Evolutionary conservation across 2,329 filamentous ascomycete genomes (phyloP).

Genomic region (Aspergillus niger): DNA sequence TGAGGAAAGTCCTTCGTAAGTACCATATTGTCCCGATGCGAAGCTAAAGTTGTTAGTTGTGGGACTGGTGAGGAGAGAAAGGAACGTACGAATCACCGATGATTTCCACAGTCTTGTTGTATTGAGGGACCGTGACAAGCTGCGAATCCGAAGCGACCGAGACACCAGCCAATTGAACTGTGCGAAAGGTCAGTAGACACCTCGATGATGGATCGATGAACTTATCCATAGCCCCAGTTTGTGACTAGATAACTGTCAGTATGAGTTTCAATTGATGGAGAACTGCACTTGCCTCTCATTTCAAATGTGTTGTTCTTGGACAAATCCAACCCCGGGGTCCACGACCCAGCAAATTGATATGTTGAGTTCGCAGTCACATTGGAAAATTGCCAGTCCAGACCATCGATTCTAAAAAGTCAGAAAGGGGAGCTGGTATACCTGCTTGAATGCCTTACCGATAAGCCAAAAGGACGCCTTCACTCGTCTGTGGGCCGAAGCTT

Average conservation of each 20-base stretch:
- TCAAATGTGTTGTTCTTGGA: conserved; percentile 56
- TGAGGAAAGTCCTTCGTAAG: conserved; percentile 59
- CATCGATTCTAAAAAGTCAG: conserved; percentile 48
- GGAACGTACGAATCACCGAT: conserved; percentile 45
- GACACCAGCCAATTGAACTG: conserved; percentile 57
- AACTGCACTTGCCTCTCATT: conserved; percentile 44
- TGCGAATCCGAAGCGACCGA: conserved; percentile 50
- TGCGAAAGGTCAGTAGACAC: conserved; percentile 22
- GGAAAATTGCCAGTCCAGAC: conserved; percentile 62
- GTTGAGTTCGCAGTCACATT: conserved; percentile 61
- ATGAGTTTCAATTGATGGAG: not conserved
- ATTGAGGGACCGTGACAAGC: conserved; percentile 48
- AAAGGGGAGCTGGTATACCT: too few species aligned
- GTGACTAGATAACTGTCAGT: conserved; percentile 44
- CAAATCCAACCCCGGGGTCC: conserved; percentile 48
- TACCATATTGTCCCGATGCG: conserved; percentile 59
- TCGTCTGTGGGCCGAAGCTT: conserved; percentile 56
- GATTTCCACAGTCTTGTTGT: conserved; percentile 44
- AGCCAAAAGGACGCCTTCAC: conserved; percentile 54
- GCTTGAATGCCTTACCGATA: conserved; percentile 41
- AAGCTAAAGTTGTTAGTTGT: conserved; percentile 54
- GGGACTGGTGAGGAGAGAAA: conserved; percentile 26
- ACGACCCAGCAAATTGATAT: conserved; percentile 57
- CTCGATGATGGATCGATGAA: conserved; percentile 3
- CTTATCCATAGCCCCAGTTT: conserved; percentile 61